phyloP scores from a whole-genome alignment of 2,329 filamentous ascomycete species.

The Penicillium sp. region DNA sequence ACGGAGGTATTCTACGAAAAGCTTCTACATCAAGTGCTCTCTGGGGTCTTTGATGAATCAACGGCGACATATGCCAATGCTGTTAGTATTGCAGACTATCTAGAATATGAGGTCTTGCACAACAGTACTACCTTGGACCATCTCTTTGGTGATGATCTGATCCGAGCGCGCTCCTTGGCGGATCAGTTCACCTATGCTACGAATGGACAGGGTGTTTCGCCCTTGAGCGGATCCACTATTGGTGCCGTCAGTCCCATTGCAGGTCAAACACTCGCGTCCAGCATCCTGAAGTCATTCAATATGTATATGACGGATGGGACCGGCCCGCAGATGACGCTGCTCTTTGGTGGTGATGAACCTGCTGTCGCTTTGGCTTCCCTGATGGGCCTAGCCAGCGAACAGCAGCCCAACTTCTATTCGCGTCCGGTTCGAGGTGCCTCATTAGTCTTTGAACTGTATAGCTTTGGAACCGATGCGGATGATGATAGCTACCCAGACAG shows the following conservation, averaged over 20 bases:
- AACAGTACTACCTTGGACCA: constrained; percentile 44
- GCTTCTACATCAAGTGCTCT: constrained; percentile 46
- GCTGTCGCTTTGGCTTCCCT: constrained; percentile 54
- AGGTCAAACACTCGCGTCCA: constrained; percentile 44
- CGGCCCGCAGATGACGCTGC: constrained; percentile 45
- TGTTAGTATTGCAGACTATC: constrained; percentile 55
- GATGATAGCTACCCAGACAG: constrained; percentile 40
- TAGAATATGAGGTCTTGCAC: constrained; percentile 55
- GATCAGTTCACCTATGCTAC: constrained; percentile 50
- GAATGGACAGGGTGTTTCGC: constrained; percentile 46
- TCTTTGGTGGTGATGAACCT: constrained; percentile 53
- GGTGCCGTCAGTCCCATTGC: constrained; percentile 41
- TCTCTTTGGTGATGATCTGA: constrained; percentile 33
- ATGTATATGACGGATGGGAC: constrained; percentile 41
- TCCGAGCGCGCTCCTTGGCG: constrained; percentile 47
- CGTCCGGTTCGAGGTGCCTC: constrained; percentile 51
- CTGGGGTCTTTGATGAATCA: constrained; percentile 39
- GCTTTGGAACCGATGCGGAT: constrained; percentile 33
- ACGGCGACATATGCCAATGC: constrained; percentile 54
- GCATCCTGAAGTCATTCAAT: constrained; percentile 40
- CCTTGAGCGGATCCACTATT: constrained; percentile 22
- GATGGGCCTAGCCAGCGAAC: constrained; percentile 38
- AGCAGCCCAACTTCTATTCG: constrained; percentile 48
- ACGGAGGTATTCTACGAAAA: constrained; percentile 48
- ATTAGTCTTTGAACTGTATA: constrained; percentile 55